Percentiles rank a stretch among this genome's conserved stretches.
Conservation (phyloP, 2,329 filamentous ascomycete species). For the Fusarium praegraminearum region DNA sequence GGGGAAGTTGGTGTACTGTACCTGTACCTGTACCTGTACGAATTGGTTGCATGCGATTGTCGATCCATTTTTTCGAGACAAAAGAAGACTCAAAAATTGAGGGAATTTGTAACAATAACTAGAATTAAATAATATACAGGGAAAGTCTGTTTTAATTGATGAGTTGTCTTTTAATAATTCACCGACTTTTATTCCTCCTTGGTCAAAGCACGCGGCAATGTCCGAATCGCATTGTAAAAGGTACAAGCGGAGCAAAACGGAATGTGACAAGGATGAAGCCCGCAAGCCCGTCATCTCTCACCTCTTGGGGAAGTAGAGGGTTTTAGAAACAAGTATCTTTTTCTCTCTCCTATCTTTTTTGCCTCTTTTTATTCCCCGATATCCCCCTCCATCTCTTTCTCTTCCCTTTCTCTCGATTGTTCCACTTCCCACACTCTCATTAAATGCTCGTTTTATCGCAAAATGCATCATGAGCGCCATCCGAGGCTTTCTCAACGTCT, state of each 20-base stretch:
- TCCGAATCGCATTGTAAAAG: slow-evolving; percentile 19
- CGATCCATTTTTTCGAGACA: slow-evolving; percentile 6
- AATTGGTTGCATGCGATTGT: slow-evolving; percentile 20
- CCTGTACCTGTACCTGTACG: slow-evolving; percentile 1
- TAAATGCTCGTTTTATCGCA: neutral
- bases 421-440: neutral
- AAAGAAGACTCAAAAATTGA: neutral
- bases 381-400: neutral
- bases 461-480: slow-evolving; percentile 39
- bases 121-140: neutral
- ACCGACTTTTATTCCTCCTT: slow-evolving; percentile 1
- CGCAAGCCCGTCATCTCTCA: slow-evolving; percentile 1
- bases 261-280: slow-evolving; percentile 19
- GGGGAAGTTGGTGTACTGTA: neutral
- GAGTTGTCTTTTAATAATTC: slow-evolving; percentile 11
- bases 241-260: slow-evolving; percentile 30
- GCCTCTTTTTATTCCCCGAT: neutral
- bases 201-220: slow-evolving; percentile 29
- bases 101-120: neutral
- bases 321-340: slow-evolving; percentile 22
- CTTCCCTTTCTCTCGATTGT: neutral
- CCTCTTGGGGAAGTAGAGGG: slow-evolving; percentile 11
- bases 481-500: slow-evolving; percentile 27
- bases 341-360: neutral
- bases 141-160: neutral